Percentiles rank a stretch among this genome's conserved stretches.
These are phyloP conservation scores for Glutinoglossum americanum DNA, from an alignment of 495 filamentous ascomycete genomes.

Conservation along the genomic window DNA sequence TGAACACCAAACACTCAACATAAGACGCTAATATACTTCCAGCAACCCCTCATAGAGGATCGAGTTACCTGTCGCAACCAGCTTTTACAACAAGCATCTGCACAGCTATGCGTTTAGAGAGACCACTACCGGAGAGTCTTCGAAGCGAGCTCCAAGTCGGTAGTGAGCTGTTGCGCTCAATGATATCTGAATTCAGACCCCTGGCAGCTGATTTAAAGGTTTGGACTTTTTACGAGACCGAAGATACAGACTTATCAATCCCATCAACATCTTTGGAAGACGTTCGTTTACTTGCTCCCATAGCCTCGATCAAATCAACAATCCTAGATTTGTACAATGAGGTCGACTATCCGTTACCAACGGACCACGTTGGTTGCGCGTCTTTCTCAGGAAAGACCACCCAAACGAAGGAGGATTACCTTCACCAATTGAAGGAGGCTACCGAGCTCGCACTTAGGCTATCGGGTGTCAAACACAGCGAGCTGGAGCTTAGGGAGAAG, in stretches of 20 bases:
- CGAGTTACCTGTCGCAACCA: conserved; percentile 37
- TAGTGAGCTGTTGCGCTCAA: conserved; percentile 8
- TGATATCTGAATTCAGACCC: conserved; percentile 31
- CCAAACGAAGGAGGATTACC: conserved; percentile 25
- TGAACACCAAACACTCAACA: too few relatives aligned
- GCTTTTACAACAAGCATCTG: conserved; percentile 32
- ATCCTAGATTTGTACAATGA: conserved; percentile 32
- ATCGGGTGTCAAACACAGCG: conserved; percentile 18
- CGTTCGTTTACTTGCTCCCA: conserved; percentile 25
- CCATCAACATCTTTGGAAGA: conserved; percentile 10
- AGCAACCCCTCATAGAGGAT: conserved; percentile 41
- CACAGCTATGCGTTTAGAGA: conserved; percentile 30
- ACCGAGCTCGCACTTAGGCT: conserved; percentile 23
- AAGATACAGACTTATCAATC: conserved; percentile 34
- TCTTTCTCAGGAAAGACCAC: conserved; percentile 32
- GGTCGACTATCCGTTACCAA: conserved; percentile 31
- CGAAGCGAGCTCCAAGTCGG: too few relatives aligned
- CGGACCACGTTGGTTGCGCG: conserved; percentile 34
- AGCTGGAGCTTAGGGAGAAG: conserved; percentile 24
- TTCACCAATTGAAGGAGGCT: conserved; percentile 25
- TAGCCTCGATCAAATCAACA: conserved; percentile 40
- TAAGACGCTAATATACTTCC: background rate
- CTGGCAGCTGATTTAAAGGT: conserved; percentile 39
- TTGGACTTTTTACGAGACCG: conserved; percentile 45
- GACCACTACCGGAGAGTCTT: conserved; percentile 23